Conservation (phyloP, 148 eudicot species). For the Cornus kousa region DNA sequence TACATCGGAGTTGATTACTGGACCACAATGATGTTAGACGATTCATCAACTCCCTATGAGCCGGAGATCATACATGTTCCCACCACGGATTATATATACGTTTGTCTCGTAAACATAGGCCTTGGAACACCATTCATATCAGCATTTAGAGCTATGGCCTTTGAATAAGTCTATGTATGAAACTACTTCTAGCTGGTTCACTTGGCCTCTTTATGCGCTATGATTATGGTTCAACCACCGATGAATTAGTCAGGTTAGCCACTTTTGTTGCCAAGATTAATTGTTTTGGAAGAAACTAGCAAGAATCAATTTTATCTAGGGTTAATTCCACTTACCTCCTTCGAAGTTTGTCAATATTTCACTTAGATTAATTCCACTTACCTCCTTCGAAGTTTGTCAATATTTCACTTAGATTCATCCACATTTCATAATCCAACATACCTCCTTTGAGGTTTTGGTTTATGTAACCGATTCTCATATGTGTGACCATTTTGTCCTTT, state of each 20-base stretch:
- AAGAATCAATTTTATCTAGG: too few relatives aligned
- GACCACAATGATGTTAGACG: constrained; percentile 12
- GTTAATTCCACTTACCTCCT: too few relatives aligned
- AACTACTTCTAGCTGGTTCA: constrained; percentile 9
- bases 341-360: too few relatives aligned
- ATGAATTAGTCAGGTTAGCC: neutral
- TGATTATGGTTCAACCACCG: constrained; percentile 9
- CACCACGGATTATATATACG: constrained; percentile 25
- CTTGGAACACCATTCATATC: constrained; percentile 42
- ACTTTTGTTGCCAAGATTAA: neutral
- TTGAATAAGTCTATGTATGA: constrained; percentile 20
- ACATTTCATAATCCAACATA: too few relatives aligned
- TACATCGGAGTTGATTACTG: constrained; percentile 36
- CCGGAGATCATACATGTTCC: constrained; percentile 33
- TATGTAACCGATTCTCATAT: too few relatives aligned
- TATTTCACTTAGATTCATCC: too few relatives aligned
- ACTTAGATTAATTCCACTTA: too few relatives aligned
- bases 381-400: too few relatives aligned
- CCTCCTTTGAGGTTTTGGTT: too few relatives aligned
- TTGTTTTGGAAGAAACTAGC: too few relatives aligned
- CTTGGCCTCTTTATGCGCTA: constrained; percentile 13
- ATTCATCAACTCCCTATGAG: neutral
- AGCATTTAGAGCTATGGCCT: constrained; percentile 27
- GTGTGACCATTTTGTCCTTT: too few relatives aligned
- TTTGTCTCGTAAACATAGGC: constrained; percentile 32